These are phyloP conservation scores for Heterococcus sp. DNA, from an alignment of 108 stramenopile genomes.

Conservation along the genomic window DNA sequence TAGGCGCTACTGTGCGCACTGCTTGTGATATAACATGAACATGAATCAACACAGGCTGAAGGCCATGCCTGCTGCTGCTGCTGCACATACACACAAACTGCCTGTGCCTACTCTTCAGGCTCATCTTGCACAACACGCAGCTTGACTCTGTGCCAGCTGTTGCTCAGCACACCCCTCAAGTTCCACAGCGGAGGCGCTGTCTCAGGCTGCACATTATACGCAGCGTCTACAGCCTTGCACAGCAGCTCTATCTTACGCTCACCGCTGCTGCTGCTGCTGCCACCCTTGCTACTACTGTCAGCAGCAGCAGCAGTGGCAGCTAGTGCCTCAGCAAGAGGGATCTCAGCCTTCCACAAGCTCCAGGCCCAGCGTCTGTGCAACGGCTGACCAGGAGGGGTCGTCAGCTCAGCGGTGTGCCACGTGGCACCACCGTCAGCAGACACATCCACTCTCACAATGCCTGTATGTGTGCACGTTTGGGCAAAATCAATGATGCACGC, in stretches of 20 bases:
- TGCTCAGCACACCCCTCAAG: slow-evolving; percentile 72
- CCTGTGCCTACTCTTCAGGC: slow-evolving; percentile 4
- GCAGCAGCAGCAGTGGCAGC: too few relatives aligned
- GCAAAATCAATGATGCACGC: slow-evolving; percentile 74
- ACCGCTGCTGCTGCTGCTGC: background rate
- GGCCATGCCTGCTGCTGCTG: background rate
- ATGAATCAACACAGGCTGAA: background rate
- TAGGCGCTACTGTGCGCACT: too few relatives aligned
- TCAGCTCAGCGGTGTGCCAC: slow-evolving; percentile 60
- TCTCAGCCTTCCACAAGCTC: slow-evolving; percentile 59
- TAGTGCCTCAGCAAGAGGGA: slow-evolving; percentile 46
- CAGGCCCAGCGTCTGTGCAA: slow-evolving; percentile 57
- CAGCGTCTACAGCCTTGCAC: slow-evolving; percentile 69
- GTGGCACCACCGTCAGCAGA: slow-evolving; percentile 74
- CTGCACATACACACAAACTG: background rate
- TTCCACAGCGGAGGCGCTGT: slow-evolving; percentile 69
- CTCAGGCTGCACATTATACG: slow-evolving; percentile 74
- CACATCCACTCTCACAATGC: slow-evolving; percentile 76
- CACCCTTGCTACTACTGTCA: too few relatives aligned
- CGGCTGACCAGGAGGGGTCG: slow-evolving; percentile 28
- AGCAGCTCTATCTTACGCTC: slow-evolving; percentile 53
- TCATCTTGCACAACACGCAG: slow-evolving; percentile 29
- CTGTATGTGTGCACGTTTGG: slow-evolving; percentile 69
- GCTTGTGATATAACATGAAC: too few relatives aligned
- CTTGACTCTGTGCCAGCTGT: slow-evolving; percentile 65